Conservation (phyloP, 495 filamentous ascomycete genomes). For the Peziza echinospora region DNA sequence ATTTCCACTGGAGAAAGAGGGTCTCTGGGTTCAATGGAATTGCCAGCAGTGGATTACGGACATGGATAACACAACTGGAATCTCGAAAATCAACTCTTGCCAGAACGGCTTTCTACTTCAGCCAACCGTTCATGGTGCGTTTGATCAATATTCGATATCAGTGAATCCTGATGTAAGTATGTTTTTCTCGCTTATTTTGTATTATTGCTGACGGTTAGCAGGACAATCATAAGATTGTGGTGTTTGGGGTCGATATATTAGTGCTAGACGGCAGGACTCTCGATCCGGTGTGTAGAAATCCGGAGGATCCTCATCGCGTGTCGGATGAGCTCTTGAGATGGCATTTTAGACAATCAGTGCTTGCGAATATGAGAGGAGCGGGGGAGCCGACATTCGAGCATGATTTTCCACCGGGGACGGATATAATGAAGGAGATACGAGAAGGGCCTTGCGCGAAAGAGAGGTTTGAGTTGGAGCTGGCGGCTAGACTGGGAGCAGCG, state of each 20-base stretch:
- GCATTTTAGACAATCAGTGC: conserved; percentile 25
- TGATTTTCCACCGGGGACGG: conserved; percentile 24
- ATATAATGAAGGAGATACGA: conserved; percentile 22
- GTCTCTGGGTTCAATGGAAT: conserved; percentile 7
- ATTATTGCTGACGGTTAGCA: neutral
- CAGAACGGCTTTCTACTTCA: conserved; percentile 17
- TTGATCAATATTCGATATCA: conserved; percentile 10
- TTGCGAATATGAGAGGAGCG: conserved; percentile 21
- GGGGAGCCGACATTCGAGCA: conserved; percentile 24
- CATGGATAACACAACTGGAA: neutral
- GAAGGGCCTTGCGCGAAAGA: conserved; percentile 18
- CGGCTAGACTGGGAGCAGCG: conserved; percentile 16
- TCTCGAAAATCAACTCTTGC: conserved; percentile 10
- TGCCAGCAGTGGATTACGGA: conserved; percentile 14
- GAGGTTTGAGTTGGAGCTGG: conserved; percentile 23
- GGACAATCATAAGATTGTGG: conserved; percentile 22
- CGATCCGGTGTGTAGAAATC: conserved; percentile 18
- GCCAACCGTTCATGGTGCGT: conserved; percentile 7
- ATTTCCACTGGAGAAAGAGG: conserved; percentile 14
- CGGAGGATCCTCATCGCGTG: conserved; percentile 17
- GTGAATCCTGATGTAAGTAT: conserved; percentile 11
- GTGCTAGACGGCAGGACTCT: conserved; percentile 19
- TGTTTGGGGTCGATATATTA: conserved; percentile 15
- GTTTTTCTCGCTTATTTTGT: neutral
- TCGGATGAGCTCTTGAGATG: conserved; percentile 22